Evolutionary conservation across 75 land plant genomes (phyloP), one percentile per base, ranked within the genome.

Genomic region (Azolla pinnata): DNA sequence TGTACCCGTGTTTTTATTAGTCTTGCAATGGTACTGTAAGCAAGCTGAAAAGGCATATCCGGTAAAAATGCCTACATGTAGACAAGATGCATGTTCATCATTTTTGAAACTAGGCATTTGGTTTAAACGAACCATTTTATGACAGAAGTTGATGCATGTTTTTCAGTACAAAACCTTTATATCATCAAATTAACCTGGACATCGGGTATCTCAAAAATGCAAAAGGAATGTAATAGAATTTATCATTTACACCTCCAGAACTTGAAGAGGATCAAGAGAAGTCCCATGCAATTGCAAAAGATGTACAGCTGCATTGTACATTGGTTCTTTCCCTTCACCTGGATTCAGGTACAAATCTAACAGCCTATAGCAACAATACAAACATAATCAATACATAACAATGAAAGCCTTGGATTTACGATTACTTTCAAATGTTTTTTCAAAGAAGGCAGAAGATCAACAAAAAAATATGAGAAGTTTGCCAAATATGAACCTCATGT

Each of bases 261-360:
- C 92, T 84, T 90, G 87, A 4, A 90, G 65, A 12, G 97, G 99
- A 68, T 95, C 92, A 52, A 95, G 69, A 9, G 73, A 80, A 57
- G 88, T 83, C n/a, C 97, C 99, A 72, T 90, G 91, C 35, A 83
- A 79, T 70, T 90, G 88, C 27, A 95, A 83, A 54, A 95, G 88
- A 35, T 85, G 87, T 58, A 90, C 88, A 21, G 97, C 97, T 64
- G 96, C 97, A 33, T 73, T 82, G 44, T 88, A 89, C 89, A 92
- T 92, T 17, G 97, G 95, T 62, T 84, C 83, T 61, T 79, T 88
- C 3, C 95, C 95, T 62, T 92, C 74, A 65, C 86, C 79, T 60
- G 96, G 90, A 62, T 88, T 75, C 70, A 92, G 77, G 72, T 92
- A 92, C 87, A 92, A 81, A 70, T 88, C 90, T 64, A 92, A 75